phyloP scores from a whole-genome alignment of 345 rosid species.

The Alliaria petiolata region DNA sequence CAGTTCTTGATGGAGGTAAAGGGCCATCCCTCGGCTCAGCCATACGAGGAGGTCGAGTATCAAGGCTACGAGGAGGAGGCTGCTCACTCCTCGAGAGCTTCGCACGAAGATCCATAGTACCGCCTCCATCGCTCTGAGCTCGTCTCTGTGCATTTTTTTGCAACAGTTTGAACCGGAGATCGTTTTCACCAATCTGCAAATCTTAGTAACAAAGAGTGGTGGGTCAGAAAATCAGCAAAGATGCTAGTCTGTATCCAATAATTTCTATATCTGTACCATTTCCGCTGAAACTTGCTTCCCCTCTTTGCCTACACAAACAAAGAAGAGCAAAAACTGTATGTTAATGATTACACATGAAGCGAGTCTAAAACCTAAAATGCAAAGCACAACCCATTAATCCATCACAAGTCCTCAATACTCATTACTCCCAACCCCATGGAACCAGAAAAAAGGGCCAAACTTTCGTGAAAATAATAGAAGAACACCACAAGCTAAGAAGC shows the following conservation, averaged over 20 bases:
- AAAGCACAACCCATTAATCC: background rate
- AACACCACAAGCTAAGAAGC: background rate
- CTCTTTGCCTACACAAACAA: constrained; percentile 62
- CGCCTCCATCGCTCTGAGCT: constrained; percentile 43
- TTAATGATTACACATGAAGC: background rate
- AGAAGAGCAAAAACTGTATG: constrained; percentile 1
- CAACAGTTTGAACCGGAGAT: constrained; percentile 79
- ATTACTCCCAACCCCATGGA: too few species aligned
- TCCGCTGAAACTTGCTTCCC: constrained; percentile 40
- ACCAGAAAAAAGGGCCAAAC: background rate
- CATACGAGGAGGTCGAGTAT: constrained; percentile 38
- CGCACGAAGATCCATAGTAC: constrained; percentile 47
- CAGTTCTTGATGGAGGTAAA: constrained; percentile 53
- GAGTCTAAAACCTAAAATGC: background rate
- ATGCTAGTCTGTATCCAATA: constrained; percentile 24
- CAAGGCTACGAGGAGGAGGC: constrained; percentile 38
- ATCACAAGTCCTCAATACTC: too few species aligned
- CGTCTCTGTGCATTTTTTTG: constrained; percentile 54
- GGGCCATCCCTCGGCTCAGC: constrained; percentile 49
- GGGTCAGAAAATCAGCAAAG: constrained; percentile 38
- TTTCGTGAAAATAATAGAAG: too few species aligned
- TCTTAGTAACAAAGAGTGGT: constrained; percentile 44
- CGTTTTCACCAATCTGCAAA: constrained; percentile 56
- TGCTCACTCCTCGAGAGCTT: constrained; percentile 61
- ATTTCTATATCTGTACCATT: constrained; percentile 55